phyloP scores from a whole-genome alignment of 2,329 filamentous ascomycete species.

The Fusarium proliferatum region DNA sequence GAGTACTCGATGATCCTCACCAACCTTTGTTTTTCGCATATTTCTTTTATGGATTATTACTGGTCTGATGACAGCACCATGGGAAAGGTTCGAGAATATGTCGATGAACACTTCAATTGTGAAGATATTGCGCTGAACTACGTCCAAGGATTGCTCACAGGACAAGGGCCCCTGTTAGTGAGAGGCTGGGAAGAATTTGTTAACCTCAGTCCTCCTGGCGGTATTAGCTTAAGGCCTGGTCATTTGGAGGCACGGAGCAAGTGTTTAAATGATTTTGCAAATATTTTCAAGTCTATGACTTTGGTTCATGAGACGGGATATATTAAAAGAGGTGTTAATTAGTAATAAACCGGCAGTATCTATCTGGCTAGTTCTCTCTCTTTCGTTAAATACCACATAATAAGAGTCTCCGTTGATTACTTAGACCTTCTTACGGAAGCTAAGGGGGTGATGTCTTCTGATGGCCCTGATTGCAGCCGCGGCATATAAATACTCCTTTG shows the following conservation, averaged over 20 bases:
- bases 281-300: neutral
- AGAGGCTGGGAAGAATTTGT: neutral
- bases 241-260: neutral
- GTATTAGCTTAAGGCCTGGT: neutral
- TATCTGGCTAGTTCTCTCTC: neutral
- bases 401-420: rapidly evolving
- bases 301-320: neutral
- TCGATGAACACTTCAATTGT: neutral
- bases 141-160: neutral
- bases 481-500: neutral
- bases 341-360: neutral
- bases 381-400: neutral
- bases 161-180: neutral
- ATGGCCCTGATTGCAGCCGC: neutral
- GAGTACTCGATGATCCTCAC: neutral
- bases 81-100: neutral
- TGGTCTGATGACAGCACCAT: neutral
- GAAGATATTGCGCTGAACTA: neutral
- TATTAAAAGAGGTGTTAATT: neutral
- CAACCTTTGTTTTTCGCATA: neutral
- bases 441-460: neutral
- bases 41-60: neutral
- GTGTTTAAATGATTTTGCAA: neutral
- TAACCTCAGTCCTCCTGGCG: neutral
- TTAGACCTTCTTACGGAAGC: neutral